phyloP scores from a whole-genome alignment of 2,329 filamentous ascomycete species.

The Paramyrothecium roridum region DNA sequence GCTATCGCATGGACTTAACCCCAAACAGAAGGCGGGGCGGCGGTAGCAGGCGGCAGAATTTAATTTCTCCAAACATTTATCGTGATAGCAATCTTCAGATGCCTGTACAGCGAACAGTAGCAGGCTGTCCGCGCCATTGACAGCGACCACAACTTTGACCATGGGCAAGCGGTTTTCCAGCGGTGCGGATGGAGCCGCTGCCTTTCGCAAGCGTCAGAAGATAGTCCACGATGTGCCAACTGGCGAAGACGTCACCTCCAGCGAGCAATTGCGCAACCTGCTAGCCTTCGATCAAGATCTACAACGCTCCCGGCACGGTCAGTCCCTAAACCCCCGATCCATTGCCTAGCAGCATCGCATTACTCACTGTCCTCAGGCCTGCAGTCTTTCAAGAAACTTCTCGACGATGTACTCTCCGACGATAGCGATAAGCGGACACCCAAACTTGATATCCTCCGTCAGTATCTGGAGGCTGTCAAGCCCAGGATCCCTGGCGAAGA shows the following conservation, averaged over 20 bases:
- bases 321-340: conserved; percentile 10
- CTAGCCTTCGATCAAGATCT: conserved; percentile 70
- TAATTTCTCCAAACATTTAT: conserved; percentile 26
- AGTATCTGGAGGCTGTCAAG: conserved; percentile 62
- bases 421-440: conserved; percentile 30
- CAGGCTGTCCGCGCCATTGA: background rate
- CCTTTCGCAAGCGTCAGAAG: conserved; percentile 52
- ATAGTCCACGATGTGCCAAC: conserved; percentile 54
- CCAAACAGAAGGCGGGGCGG: conserved; percentile 21
- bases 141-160: conserved; percentile 2
- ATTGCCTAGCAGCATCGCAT: background rate
- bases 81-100: conserved; percentile 4
- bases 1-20: conserved; percentile 2
- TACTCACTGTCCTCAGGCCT: conserved; percentile 43
- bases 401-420: conserved; percentile 60
- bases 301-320: conserved; percentile 63
- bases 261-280: conserved; percentile 65
- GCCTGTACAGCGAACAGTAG: no score
- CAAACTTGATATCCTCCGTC: conserved; percentile 58
- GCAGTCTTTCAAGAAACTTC: conserved; percentile 66
- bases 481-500: conserved; percentile 41
- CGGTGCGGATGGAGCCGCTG: conserved; percentile 35
- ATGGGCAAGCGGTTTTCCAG: conserved; percentile 45
- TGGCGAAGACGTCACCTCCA: conserved; percentile 59
- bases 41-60: conserved; percentile 31